Percentiles rank a stretch among this genome's conserved stretches.
Evolutionary conservation across 306 rosid genomes (phyloP).

Genomic region (peach (Prunus persica)): Prunus_persica_NCBIv2 NC_034012.1:7530001-7530500

Average conservation of each 20-base stretch:
- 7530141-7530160: slow-evolving; percentile 31
- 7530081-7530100: slow-evolving; percentile 11
- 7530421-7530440: slow-evolving; percentile 12
- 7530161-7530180: slow-evolving; percentile 45
- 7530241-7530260: neutral
- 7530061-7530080: neutral
- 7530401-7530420: slow-evolving; percentile 16
- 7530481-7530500: too few relatives aligned
- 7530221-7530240: slow-evolving; percentile 24
- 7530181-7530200: slow-evolving; percentile 22
- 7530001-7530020: slow-evolving; percentile 14
- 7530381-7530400: slow-evolving; percentile 15
- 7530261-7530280: neutral
- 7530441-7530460: neutral
- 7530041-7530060: slow-evolving; percentile 27
- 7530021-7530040: neutral
- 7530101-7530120: slow-evolving; percentile 32
- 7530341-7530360: slow-evolving; percentile 4
- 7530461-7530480: too few relatives aligned
- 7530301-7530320: slow-evolving; percentile 2
- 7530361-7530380: slow-evolving; percentile 30
- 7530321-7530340: slow-evolving; percentile 23
- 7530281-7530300: slow-evolving; percentile 12
- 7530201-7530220: slow-evolving; percentile 41
- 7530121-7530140: slow-evolving; percentile 42